Conservation (phyloP, 768 basidiomycete genomes). For the Collybiopsis luxurians region DNA sequence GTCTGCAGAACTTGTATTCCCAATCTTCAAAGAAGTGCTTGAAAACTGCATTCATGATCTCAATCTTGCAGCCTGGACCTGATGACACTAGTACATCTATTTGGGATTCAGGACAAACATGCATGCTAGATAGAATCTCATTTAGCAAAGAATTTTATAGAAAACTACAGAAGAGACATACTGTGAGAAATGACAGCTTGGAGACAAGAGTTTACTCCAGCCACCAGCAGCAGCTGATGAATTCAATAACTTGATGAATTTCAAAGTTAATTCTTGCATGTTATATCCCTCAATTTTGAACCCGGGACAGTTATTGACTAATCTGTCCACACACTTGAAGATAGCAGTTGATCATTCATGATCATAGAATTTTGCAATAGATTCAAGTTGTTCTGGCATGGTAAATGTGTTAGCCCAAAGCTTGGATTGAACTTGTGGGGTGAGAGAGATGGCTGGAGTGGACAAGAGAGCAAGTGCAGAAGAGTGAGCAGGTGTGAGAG, state of each 20-base stretch:
- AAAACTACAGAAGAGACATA: background rate
- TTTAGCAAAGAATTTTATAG: background rate
- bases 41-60: background rate
- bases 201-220: background rate
- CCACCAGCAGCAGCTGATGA: background rate
- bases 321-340: background rate
- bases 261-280: background rate
- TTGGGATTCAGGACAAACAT: no score
- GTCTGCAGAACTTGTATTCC: background rate
- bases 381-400: background rate
- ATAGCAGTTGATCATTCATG: background rate
- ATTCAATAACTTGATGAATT: background rate
- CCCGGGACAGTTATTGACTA: background rate
- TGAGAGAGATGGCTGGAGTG: no score
- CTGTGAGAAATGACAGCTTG: background rate
- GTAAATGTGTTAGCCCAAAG: background rate
- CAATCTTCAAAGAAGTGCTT: background rate
- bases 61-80: background rate
- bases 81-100: background rate
- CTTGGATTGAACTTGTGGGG: no score
- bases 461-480: no score
- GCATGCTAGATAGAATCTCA: no score
- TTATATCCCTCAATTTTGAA: background rate
- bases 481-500: no score
- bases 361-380: background rate